Evolutionary conservation across 805 yeast genomes (phyloP).

Genomic region (Wickerhamomyces strasburgensis): DNA sequence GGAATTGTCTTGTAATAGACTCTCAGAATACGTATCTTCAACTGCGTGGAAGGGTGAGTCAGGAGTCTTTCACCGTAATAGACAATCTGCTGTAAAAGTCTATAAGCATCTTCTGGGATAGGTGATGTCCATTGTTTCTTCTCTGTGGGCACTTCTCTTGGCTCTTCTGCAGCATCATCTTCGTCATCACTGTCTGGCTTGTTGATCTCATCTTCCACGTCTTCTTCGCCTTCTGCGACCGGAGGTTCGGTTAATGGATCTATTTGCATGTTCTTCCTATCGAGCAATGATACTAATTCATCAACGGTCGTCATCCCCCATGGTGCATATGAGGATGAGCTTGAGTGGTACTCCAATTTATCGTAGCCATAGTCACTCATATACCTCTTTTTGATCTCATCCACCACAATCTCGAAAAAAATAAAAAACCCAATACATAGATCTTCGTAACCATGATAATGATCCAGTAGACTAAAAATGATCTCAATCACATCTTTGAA

Average conservation of each 20-base stretch:
- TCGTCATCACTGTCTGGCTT: conserved; percentile 31
- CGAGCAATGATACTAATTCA: conserved; percentile 41
- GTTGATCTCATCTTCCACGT: conserved; percentile 33
- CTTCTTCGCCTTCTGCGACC: conserved; percentile 34
- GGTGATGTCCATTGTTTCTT: conserved; percentile 58
- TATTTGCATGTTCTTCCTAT: conserved; percentile 29
- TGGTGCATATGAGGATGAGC: conserved; percentile 22
- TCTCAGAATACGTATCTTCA: conserved; percentile 53
- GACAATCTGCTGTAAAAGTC: conserved; percentile 53
- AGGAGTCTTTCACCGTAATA: conserved; percentile 65
- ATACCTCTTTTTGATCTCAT: conserved; percentile 39
- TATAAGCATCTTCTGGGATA: conserved; percentile 57
- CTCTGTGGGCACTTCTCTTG: conserved; percentile 24
- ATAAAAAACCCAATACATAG: conserved; percentile 70
- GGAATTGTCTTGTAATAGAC: conserved; percentile 44
- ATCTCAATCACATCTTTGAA: conserved; percentile 71
- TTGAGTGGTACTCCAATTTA: conserved; percentile 19
- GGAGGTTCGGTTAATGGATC: conserved; percentile 23
- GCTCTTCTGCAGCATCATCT: conserved; percentile 26
- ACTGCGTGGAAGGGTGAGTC: conserved; percentile 56
- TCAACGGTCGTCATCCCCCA: conserved; percentile 42
- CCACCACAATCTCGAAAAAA: conserved; percentile 59
- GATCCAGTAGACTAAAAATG: conserved; percentile 72
- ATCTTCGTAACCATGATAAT: conserved; percentile 75
- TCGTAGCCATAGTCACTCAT: conserved; percentile 23